Base-by-base conservation (phyloP, 2,329 filamentous ascomycete genomes). In the Hymenoscyphus repandus region DNA sequence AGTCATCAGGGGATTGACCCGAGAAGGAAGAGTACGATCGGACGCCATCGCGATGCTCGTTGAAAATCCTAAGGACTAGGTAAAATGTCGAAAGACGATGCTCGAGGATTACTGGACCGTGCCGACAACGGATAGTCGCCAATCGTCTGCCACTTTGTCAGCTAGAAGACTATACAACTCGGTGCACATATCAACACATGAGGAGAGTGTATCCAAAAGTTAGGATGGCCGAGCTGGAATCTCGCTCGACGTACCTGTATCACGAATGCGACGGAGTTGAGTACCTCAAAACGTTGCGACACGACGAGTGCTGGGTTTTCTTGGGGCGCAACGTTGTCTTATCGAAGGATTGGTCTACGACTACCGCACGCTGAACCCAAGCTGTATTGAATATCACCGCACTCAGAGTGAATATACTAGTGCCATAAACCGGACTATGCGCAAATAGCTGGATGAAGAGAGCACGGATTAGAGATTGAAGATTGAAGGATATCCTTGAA, bases 1-100 rank as follows among this genome's bases (percentile, higher is more conserved):
- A 22, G 78, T 74, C 68, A 89, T 78, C 55, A 87, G 74, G 57
- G 80, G 83, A 67, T 89, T 89, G 65, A 77, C 75, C 70, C 74
- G 74, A 61, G 72, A 70, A 32, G 85, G 85, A 57, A 89, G 72
- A 43, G 50, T 52, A 41, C 62, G 62, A 47, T 46, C 52, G 27
- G 49, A 47, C 43, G 56, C 55, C 63, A 64, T 63, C 57, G 41
- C 30, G n/a, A 17, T 20, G 32, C 17, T 27, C 17, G 18, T 30
- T n/a, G 34, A 15, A 30, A 22, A 32, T n/a, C 17, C 18, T 15
- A 30, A 41, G 31, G 18, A 22, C 27, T 22, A 33, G 31, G 41
- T 18, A 18, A 31, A 45, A 18, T 45, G 22, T 43, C 34, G 20
- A 30, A 37, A 27, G 20, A 37, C 22, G 36, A 34, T 12, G 20